Conservation (phyloP, 257 asterid species). For the Plectranthus barbatus region DNA sequence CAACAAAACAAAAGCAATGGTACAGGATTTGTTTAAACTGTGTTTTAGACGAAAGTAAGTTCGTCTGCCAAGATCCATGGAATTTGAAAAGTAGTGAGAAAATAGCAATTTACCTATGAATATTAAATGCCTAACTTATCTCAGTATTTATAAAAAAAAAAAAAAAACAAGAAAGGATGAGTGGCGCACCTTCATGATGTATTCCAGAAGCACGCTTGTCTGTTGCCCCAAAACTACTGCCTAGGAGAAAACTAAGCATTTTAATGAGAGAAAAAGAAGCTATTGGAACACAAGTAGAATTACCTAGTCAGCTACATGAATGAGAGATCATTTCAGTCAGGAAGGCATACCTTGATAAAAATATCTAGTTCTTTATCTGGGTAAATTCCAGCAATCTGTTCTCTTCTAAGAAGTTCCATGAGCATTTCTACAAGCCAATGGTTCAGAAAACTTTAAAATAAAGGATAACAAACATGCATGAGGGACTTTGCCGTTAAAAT, state of each 20-base stretch:
- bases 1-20: conserved; percentile 4
- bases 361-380: conserved; percentile 62
- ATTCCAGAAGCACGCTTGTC: conserved; percentile 67
- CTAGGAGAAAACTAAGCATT: conserved; percentile 47
- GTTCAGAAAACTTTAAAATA: conserved; percentile 2
- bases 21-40: not conserved
- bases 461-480: not conserved
- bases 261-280: conserved; percentile 14
- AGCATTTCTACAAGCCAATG: conserved; percentile 41
- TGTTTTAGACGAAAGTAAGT: not conserved
- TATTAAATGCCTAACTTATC: not conserved
- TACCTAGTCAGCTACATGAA: not conserved
- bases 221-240: conserved; percentile 80
- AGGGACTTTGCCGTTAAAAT: not conserved
- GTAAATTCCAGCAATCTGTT: conserved; percentile 47
- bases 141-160: conserved; percentile 11
- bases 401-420: conserved; percentile 67
- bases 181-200: conserved; percentile 59
- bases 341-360: conserved; percentile 54
- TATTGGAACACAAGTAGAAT: not conserved
- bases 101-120: not conserved
- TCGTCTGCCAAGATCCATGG: not conserved
- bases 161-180: not conserved
- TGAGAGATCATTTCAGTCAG: conserved; percentile 10
- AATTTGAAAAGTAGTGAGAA: conserved; percentile 4